Percentiles rank a stretch among this genome's conserved stretches.
These are phyloP conservation scores for Yarrowia sp. DNA, from an alignment of 805 yeast genomes.

Conservation along the genomic window DNA sequence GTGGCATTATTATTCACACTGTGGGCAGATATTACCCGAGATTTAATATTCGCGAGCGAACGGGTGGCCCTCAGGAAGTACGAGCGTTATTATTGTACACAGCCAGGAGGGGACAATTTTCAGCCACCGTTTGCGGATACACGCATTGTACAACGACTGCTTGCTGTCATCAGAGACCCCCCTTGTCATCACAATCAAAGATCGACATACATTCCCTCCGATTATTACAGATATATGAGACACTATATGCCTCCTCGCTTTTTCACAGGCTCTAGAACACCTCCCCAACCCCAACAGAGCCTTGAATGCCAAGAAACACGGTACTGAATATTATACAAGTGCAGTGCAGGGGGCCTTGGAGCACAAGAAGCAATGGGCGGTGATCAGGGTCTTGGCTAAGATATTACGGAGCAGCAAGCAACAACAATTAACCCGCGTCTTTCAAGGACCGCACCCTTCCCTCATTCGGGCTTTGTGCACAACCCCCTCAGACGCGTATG, in stretches of 20 bases:
- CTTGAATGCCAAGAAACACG: constrained; percentile 10
- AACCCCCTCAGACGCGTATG: too few relatives aligned
- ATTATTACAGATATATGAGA: neutral
- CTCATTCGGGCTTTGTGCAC: too few relatives aligned
- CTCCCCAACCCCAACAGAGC: constrained; percentile 6
- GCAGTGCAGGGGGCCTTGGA: neutral
- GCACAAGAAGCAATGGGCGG: neutral
- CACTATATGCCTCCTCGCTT: neutral
- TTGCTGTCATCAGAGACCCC: too few relatives aligned
- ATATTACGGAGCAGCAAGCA: neutral
- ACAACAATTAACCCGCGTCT: neutral
- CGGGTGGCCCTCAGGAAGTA: neutral
- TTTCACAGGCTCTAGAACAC: neutral
- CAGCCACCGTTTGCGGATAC: too few relatives aligned
- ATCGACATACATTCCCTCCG: neutral
- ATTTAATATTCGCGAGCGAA: neutral
- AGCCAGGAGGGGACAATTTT: too few relatives aligned
- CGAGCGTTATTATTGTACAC: neutral
- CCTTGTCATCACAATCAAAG: neutral
- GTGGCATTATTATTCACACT: neutral
- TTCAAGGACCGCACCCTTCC: neutral
- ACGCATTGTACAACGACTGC: too few relatives aligned
- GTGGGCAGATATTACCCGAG: neutral
- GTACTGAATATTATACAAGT: neutral
- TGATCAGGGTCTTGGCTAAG: constrained; percentile 5